Base-by-base conservation (phyloP, 441 rosid species). In the Bocquillonia castaneifolia region DNA sequence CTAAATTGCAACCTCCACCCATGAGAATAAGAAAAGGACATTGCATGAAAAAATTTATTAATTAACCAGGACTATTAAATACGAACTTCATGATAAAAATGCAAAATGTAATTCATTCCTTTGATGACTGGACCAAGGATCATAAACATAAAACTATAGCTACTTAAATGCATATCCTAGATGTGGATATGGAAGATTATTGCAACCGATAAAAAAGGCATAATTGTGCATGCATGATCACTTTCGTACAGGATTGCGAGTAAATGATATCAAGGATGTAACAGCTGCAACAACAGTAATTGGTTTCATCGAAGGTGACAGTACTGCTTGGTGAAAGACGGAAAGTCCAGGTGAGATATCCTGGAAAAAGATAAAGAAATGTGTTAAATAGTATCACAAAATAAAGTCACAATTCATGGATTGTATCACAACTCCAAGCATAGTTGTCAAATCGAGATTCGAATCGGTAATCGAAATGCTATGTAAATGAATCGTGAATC, bases 261-360 rank as follows among this genome's bases (percentile, higher is more conserved):
- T 79, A 77, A 82, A 91, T 55, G 97, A 91, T 66, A 84, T 79
- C 86, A 93, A 80, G 66, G 99, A 93, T 55, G 85, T 71, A 76
- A 82, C 80, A 72, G 96, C 93, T 62, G 88, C 81, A 81, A 81
- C 84, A 77, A 90, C 88, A 75, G 97, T 84, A 79, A 84, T 72
- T 60, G 88, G 88, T 81, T 89, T 88, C 54, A 83, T 77, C 66
- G 87, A 81, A 60, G 92, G 77, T 72, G 96, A 93, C 74, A 91
- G 80, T 78, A 89, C 72, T 52, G 88, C 89, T 79, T 87, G 97
- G 80, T 85, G 90, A 78, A 89, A 86, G 74, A 88, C 59, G 8
- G 92, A 75, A 74, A 87, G 79, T 77, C 80, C 79, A 59, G 83
- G 74, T 53, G 84, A 74, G 47, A 78, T 57, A 66, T 81, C 93